Evolutionary conservation across 129 eudicot species (phyloP), one percentile per base, ranked within the genome.

Genomic region (Escallonia herrerae): DNA sequence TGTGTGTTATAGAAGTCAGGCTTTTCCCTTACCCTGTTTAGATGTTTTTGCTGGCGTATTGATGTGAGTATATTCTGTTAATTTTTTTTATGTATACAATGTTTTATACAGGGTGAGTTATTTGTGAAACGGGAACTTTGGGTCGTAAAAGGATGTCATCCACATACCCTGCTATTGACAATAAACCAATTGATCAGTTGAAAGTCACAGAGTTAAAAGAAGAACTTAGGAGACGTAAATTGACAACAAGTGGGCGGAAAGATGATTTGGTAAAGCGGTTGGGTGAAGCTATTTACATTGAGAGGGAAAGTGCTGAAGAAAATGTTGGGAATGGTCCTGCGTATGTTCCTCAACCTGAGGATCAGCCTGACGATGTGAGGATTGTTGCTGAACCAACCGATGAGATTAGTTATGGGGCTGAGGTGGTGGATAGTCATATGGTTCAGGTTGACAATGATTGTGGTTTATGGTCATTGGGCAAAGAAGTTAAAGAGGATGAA

Each of bases 141-240:
- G 57, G 64, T 4, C 72, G 62, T 51, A 71, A 69, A 74, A 79
- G 77, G 74, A 77, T 50, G 79, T 83, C 90, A 12, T 76, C 97
- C 9, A 72, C 80, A 60, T 85, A 91, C 66, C 87, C 85, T 43
- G 77, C 75, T 50, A 86, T 85, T 43, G 86, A 77, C 14, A 78
- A 83, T 72, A 80, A 87, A 54, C 76, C 97, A 44, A 79, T 91
- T 66, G 97, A 91, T 75, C 90, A 91, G 56, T 91, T 95, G 97
- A 91, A 84, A 76, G 97, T 91, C 44, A 83, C 95, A 0, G 97
- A 87, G 82, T 75, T 91, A 6, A 91, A 85, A 77, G 97, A 91
- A 72, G 96, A 91, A 75, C 97, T 91, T 12, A 91, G 79, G 83
- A 85, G 71, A 64, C 83, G 97, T 22, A 83, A 71, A 66, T 68